Evolutionary conservation across 306 rosid genomes (phyloP).

Genomic region (Trifolium subterraneum): DNA sequence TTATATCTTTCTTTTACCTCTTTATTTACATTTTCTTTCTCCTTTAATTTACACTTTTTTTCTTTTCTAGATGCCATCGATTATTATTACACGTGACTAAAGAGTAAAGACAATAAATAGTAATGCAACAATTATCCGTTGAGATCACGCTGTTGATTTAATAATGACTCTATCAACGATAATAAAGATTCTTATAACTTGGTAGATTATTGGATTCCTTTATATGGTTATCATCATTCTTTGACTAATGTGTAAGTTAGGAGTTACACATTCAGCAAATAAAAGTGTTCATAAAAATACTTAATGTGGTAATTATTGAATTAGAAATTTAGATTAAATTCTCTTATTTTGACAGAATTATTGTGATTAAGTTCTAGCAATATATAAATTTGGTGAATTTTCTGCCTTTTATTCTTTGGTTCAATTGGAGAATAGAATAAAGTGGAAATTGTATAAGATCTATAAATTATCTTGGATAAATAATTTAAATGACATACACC

Average conservation of each 20-base stretch:
- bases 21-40: background rate
- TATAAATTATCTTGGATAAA: no score
- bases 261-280: no score
- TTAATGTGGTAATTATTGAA: no score
- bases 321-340: no score
- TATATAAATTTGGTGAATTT: background rate
- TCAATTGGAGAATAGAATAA: background rate
- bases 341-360: no score
- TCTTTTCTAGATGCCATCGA: background rate
- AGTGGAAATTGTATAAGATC: background rate
- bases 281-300: no score
- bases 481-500: no score
- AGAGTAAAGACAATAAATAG: background rate
- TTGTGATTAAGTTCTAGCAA: no score
- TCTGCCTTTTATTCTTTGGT: background rate
- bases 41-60: background rate
- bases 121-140: background rate
- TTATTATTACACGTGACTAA: no score
- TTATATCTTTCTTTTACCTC: background rate
- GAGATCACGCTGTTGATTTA: background rate
- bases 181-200: background rate
- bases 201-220: slow-evolving; percentile 35
- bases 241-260: background rate
- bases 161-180: slow-evolving; percentile 1
- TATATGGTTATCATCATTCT: slow-evolving; percentile 25